Percentiles rank a stretch among this genome's conserved stretches.
Evolutionary conservation across 2,329 filamentous ascomycete species (phyloP).

Genomic region (Fusarium compactum): DNA sequence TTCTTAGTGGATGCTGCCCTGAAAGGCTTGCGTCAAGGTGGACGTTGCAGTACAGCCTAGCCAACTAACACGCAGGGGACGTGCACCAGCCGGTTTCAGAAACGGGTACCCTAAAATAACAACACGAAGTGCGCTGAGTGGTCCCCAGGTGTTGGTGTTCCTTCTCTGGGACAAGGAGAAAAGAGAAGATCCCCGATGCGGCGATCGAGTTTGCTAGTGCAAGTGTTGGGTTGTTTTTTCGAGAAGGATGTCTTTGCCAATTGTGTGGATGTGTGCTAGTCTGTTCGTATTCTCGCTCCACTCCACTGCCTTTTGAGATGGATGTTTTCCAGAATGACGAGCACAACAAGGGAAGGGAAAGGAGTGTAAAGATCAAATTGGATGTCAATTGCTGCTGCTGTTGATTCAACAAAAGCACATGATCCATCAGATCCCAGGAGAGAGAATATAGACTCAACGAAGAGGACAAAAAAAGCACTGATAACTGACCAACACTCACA

Average conservation of each 20-base stretch:
- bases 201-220: conserved; percentile 46
- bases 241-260: conserved; percentile 9
- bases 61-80: conserved; percentile 37
- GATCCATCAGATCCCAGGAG: conserved; percentile 6
- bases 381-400: conserved; percentile 5
- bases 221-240: conserved; percentile 20
- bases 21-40: conserved; percentile 22
- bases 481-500: conserved; percentile 22
- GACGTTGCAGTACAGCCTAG: conserved; percentile 36
- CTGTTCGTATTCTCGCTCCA: conserved; percentile 12
- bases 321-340: conserved; percentile 15
- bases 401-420: conserved; percentile 27
- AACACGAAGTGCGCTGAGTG: conserved; percentile 29
- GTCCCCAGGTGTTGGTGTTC: conserved; percentile 3
- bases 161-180: conserved; percentile 16
- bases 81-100: conserved; percentile 39
- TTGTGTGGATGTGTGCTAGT: conserved; percentile 23
- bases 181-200: conserved; percentile 33
- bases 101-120: conserved; percentile 42
- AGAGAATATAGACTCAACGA: conserved; percentile 2
- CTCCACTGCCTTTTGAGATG: not conserved
- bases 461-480: conserved; percentile 23
- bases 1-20: conserved; percentile 26
- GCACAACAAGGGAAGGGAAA: conserved; percentile 1
- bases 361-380: conserved; percentile 20